Conservation (phyloP, 495 filamentous ascomycete genomes). For the Aspergillus leporis region DNA sequence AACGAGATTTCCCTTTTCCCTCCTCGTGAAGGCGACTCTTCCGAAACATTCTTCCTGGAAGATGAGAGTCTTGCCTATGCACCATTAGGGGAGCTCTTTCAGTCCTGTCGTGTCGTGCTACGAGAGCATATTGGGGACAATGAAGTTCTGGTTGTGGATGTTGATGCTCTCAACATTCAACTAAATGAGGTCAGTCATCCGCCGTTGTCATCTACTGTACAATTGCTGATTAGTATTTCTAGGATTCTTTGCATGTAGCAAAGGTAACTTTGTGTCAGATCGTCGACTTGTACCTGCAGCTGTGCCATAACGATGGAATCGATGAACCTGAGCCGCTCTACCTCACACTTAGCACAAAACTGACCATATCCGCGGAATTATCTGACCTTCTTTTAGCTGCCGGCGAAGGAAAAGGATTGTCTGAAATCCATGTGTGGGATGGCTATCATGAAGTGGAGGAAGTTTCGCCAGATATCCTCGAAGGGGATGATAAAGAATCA, state of each 20-base stretch:
- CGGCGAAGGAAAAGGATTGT: slow-evolving; percentile 59
- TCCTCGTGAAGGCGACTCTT: slow-evolving; percentile 59
- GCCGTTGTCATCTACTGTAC: not conserved
- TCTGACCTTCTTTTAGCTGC: slow-evolving; percentile 52
- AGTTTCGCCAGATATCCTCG: slow-evolving; percentile 21
- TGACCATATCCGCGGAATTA: slow-evolving; percentile 43
- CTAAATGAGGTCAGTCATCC: slow-evolving; percentile 66
- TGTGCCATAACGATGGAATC: slow-evolving; percentile 61
- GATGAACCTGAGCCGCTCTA: slow-evolving; percentile 56
- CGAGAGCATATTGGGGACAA: slow-evolving; percentile 62
- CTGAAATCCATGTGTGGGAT: slow-evolving; percentile 48
- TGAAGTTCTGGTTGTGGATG: slow-evolving; percentile 68
- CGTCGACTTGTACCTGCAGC: slow-evolving; percentile 55
- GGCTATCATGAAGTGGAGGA: slow-evolving; percentile 34
- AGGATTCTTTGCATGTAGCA: slow-evolving; percentile 48
- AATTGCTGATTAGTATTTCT: slow-evolving; percentile 28
- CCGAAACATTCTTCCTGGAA: slow-evolving; percentile 72
- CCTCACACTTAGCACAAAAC: slow-evolving; percentile 51
- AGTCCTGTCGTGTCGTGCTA: slow-evolving; percentile 65
- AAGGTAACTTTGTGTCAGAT: slow-evolving; percentile 56
- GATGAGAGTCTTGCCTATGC: slow-evolving; percentile 61
- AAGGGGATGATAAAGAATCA: slow-evolving; percentile 14
- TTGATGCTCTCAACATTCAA: slow-evolving; percentile 68
- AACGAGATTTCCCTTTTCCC: slow-evolving; percentile 73
- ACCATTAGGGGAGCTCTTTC: slow-evolving; percentile 60